phyloP scores from a whole-genome alignment of 768 basidiomycete genomes.

The Leucocoprinus leucothites region DNA sequence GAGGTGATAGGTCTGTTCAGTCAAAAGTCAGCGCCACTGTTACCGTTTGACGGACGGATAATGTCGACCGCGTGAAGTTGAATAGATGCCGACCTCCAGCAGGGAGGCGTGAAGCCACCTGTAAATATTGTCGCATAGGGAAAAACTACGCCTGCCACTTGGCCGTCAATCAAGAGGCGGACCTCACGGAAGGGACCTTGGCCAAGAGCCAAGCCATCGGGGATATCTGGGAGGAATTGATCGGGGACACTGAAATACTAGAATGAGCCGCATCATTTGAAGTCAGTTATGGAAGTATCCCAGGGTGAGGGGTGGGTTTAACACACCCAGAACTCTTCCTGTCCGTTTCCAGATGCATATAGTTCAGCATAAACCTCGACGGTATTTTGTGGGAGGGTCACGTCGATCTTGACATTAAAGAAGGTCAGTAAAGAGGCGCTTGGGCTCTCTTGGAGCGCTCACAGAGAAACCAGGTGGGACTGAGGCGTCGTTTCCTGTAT shows the following conservation, averaged over 20 bases:
- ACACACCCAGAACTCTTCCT: constrained; percentile 74
- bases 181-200: constrained; percentile 53
- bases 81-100: constrained; percentile 55
- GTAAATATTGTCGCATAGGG: constrained; percentile 68
- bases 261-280: no score
- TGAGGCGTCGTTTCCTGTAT: constrained; percentile 68
- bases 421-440: neutral
- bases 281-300: no score
- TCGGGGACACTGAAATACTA: constrained; percentile 72
- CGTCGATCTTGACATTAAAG: constrained; percentile 44
- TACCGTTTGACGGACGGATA: neutral
- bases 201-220: constrained; percentile 36
- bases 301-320: neutral
- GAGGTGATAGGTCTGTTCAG: constrained; percentile 61
- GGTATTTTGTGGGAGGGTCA: constrained; percentile 69
- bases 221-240: constrained; percentile 53
- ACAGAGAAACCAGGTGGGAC: constrained; percentile 76
- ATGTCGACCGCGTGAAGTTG: neutral
- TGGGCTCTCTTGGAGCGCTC: constrained; percentile 3
- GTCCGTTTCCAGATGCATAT: constrained; percentile 58
- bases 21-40: neutral
- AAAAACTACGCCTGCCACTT: constrained; percentile 45
- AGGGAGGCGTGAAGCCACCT: constrained; percentile 66
- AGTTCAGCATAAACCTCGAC: constrained; percentile 68
- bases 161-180: constrained; percentile 42